Base-by-base conservation (phyloP, 352 stramenopile species). In the Pythium periplocum region DNA sequence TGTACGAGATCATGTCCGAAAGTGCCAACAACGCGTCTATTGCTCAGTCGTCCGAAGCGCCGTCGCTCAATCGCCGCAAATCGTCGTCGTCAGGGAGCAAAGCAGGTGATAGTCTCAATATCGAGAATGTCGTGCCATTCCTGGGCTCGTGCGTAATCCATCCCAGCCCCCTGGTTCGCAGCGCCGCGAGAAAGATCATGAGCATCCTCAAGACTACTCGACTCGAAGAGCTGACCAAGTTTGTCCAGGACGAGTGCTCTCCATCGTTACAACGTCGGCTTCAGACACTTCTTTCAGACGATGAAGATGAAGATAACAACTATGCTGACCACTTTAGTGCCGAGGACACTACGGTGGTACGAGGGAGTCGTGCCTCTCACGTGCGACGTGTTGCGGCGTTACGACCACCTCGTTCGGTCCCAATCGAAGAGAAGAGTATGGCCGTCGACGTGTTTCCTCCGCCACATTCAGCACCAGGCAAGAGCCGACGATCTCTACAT, bases 121-220 rank as follows among this genome's bases (percentile, higher is more conserved):
- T 90, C 17, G 81, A 83, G 2, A 93, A 86, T 39, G 56, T 93
- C 26, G 71, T 93, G 0, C 78, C 76, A 3, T 89, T 93, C 33
- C 62, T 93, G 0, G 80, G 80, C 0, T 90, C 78, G 0, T 84
- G 70, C 34, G 66, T 74, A 45, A 69, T 70, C 0, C 78, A 89
- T 33, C 66, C 80, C 7, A 93, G 76, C 55, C 62, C 68, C 31
- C 53, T 72, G 0, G 55, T 89, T 2, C 74, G 68, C 8, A 52
- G 57, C 2, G 69, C 63, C 2, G 71, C 66, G 1, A 61, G 61
- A 1, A 79, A 75, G 48, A 71, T 89, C 36, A 71, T 89, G 64
- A 43, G 51, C 0, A 71, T 71, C 5, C 57, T 85, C 30, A 75
- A 63, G 38, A 60, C 53, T 7, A 71, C 57, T 2, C 57, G 59